phyloP scores from a whole-genome alignment of 169 alveolate species.

The Eimeria praecox region DNA sequence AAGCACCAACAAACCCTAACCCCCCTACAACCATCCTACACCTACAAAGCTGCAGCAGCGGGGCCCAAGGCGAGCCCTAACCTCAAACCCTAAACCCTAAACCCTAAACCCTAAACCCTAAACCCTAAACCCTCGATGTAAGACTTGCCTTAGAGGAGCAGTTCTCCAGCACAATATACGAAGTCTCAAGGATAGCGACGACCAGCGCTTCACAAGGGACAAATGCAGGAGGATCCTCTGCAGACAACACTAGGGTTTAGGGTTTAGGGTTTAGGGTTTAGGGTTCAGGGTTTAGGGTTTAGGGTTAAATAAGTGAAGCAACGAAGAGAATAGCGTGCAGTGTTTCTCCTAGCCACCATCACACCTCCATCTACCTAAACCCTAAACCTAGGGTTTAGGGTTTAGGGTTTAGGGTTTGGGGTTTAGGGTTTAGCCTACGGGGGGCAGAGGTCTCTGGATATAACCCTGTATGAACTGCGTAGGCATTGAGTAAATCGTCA shows the following conservation, averaged over 20 bases:
- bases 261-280: conserved; percentile 30
- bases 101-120: conserved; percentile 42
- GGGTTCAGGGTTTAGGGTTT: background rate
- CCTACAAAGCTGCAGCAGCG: background rate
- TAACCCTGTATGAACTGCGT: conserved; percentile 73
- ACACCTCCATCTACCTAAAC: background rate
- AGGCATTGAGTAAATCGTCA: conserved; percentile 65
- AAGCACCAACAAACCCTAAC: no score
- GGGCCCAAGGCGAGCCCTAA: no score
- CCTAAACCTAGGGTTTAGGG: background rate
- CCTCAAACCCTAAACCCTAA: background rate
- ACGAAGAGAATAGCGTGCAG: background rate
- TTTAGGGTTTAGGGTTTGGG: background rate
- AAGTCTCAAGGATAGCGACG: conserved; percentile 71
- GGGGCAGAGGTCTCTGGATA: background rate
- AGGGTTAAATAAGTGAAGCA: background rate
- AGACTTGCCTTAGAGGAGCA: conserved; percentile 76
- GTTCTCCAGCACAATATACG: conserved; percentile 76
- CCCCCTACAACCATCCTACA: background rate
- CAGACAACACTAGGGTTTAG: conserved; percentile 10
- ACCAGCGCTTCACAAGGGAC: conserved; percentile 74
- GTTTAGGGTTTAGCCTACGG: conserved; percentile 1
- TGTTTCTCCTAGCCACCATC: background rate
- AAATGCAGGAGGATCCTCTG: conserved; percentile 49
- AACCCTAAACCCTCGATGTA: conserved; percentile 2